Evolutionary conservation across 352 stramenopile species (phyloP), one percentile per base, ranked within the genome.

Genomic region (Phytopythium oedochilum): DNA sequence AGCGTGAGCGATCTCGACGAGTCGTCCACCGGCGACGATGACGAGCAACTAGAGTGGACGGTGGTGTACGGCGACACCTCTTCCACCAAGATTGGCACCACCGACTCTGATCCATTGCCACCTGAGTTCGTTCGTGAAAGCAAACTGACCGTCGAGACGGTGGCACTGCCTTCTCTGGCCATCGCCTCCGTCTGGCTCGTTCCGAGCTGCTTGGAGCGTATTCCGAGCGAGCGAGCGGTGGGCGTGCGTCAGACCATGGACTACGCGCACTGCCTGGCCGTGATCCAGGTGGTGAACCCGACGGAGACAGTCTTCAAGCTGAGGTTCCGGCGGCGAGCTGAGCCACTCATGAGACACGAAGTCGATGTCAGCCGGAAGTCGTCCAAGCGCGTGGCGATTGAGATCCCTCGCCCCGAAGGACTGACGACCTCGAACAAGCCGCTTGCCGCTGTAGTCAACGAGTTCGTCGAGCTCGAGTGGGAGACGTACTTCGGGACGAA

Each of bases 281-380:
- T 83, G 7, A 61, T 87, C 8, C 67, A 92, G 22, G 51, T 92
- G 2, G 59, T 70, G 26, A 92, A 92, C 58, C 82, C 77, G 1
- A 89, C 78, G 0, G 78, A 89, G 66, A 92, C 78, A 7, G 72
- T 69, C 4, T 91, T 91, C 60, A 60, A 61, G 25, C 70, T 91
- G 8, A 63, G 68, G 8, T 48, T 88, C 23, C 63, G 53, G 9
- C 45, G 47, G 38, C 35, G 40, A 49, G 6, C 14, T 2, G 9
- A 23, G 11, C 7, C 0, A 22, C 4, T 1, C 11, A 12, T 5
- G 15, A 44, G 22, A 31, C 57, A 68, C 47, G 65, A 75, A 26
- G 61, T 73, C 10, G 70, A 83, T 52, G 79, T 86, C 43, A 68
- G 63, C 39, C 72, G 72, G 20, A 78, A 78, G 48, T 86, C 70